Base-by-base conservation (phyloP, 768 basidiomycete species). In the Mycena haematopus region DNA sequence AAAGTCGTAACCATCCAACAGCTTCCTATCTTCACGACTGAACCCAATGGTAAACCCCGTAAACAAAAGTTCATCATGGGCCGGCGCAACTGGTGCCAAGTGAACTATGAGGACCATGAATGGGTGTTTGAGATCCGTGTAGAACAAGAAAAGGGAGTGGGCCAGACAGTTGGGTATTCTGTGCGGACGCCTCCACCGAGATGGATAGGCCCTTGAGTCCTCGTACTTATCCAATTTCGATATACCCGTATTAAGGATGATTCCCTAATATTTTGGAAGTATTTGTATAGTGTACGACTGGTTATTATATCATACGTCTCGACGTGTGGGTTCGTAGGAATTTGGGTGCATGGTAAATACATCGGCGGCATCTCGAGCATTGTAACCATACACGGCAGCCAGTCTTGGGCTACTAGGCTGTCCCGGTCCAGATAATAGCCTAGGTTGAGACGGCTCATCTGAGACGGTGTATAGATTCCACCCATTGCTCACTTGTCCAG, bases 61-160 rank as follows among this genome's bases (percentile, higher is more conserved):
- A 93, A 92, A 73, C 86, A 88, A 58, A 91, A 87, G 69, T 88
- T 83, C 69, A 88, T 97, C 60, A 95, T 95, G 88, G 93, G 92
- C 2, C 79, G 86, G 58, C 84, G 96, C 38, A 98, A 98, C 73
- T 99, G 93, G 88, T 91, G 91, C 70, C 81, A 82, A 38, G 86
- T 92, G 9, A 76, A 81, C 33, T 88, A 73, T 15, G 54, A 69
- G 2, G 82, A 83, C 6, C 88, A 89, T 0, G 89, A 91, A 6
- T 69, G 98, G 67, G 75, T 84, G 9, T 98, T 92, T 65, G 91
- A 94, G 67, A 86, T 98, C 69, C 85, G 91, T 1, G 87, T 98
- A 11, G 96, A 99, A 75, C 91, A 84, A 67, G 80, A 82, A 66
- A 95, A 93, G 70, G 96, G 96, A 0, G 58, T 78, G 35, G 96